A percentile compares a stretch with the other conserved stretches of the same genome.
phyloP scores from a whole-genome alignment of 805 yeast species.

The Sporopachydermia quercuum region DNA sequence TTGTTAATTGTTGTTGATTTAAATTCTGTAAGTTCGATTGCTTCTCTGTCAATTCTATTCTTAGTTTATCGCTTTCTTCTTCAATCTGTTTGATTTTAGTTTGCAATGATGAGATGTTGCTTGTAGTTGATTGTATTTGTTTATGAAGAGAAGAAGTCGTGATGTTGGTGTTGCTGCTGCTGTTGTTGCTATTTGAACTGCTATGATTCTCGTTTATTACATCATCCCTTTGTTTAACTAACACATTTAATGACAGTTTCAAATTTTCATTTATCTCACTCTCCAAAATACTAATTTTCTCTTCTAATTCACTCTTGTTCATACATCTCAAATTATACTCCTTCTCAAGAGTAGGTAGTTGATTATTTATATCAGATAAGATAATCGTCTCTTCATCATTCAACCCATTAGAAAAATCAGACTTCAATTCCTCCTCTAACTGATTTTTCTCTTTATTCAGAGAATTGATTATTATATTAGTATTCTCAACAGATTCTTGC shows the following conservation, averaged over 20 bases:
- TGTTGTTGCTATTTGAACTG: too few species aligned
- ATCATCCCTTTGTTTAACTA: conserved; percentile 15
- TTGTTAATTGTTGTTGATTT: conserved; percentile 39
- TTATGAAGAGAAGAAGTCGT: conserved; percentile 16
- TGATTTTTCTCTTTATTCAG: conserved; percentile 25
- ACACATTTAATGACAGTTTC: conserved; percentile 28
- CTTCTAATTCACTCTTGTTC: conserved; percentile 28
- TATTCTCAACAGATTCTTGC: conserved; percentile 28
- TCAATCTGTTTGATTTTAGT: conserved; percentile 10
- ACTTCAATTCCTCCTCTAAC: conserved; percentile 33
- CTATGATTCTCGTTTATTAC: too few species aligned
- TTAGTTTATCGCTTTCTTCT: conserved; percentile 6
- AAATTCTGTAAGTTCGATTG: conserved; percentile 31
- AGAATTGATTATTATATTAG: conserved; percentile 20
- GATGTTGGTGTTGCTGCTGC: too few species aligned
- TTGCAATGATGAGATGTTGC: conserved; percentile 16
- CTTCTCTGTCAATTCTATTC: conserved; percentile 16
- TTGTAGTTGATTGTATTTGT: conserved; percentile 16
- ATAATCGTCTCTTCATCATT: conserved; percentile 31
- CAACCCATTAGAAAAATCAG: conserved; percentile 40
- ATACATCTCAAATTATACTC: conserved; percentile 26
- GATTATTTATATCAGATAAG: conserved; percentile 21
- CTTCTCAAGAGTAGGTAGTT: conserved; percentile 25
- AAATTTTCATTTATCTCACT: conserved; percentile 46
- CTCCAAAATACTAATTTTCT: conserved; percentile 29